Conservation (phyloP, 768 basidiomycete species). For the Inosperma sp. region DNA sequence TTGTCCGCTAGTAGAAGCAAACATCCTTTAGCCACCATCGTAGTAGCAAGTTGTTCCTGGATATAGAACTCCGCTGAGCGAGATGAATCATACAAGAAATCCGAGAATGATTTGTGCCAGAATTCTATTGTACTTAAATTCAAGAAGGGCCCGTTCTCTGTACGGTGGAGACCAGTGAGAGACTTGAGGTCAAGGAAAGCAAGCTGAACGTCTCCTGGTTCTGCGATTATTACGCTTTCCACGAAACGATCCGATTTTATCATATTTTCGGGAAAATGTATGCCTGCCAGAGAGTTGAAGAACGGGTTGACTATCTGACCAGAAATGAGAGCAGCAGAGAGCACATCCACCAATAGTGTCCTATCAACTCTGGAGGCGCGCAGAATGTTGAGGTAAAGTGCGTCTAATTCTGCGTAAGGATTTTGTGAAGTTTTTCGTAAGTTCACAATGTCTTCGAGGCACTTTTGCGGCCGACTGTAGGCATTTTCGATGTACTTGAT, state of each 20-base stretch:
- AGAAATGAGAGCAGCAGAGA: constrained; percentile 1
- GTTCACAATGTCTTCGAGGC: neutral
- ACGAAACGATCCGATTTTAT: neutral
- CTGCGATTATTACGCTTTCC: neutral
- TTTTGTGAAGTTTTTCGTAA: neutral
- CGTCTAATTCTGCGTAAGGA: neutral
- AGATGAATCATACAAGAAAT: too few species aligned
- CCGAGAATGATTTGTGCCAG: too few species aligned
- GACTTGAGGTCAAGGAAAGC: neutral
- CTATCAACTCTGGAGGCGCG: neutral
- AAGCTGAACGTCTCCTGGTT: neutral
- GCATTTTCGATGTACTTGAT: too few species aligned
- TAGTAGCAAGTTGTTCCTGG: too few species aligned
- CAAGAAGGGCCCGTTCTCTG: too few species aligned
- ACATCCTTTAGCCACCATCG: too few species aligned
- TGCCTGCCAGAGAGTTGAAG: neutral
- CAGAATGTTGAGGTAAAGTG: neutral
- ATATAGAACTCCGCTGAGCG: too few species aligned
- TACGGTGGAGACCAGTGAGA: neutral
- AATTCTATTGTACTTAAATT: too few species aligned
- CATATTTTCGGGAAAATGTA: neutral
- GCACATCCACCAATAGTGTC: neutral
- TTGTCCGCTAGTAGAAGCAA: too few species aligned
- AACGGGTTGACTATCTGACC: neutral
- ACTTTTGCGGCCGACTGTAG: too few species aligned